Base-by-base conservation (phyloP, 2,329 filamentous ascomycete species). In the Aspergillus carbonarius region DNA sequence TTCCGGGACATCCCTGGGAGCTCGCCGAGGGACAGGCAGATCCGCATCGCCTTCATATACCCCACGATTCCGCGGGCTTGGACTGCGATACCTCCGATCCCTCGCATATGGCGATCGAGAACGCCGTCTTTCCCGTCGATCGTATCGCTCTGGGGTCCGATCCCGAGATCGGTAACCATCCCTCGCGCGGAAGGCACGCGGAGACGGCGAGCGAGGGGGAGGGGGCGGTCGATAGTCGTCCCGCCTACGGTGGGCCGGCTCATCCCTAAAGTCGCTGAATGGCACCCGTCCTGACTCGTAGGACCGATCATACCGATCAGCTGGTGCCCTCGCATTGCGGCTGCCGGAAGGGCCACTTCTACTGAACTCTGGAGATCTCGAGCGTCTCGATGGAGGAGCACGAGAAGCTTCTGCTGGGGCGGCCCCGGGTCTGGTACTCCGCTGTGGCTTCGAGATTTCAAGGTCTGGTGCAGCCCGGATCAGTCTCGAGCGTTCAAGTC, bases 361-460 rank as follows among this genome's bases (percentile, higher is more conserved):
- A 51, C 71, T 74, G 72, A 85, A 82, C 67, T 90, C 83, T 55
- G 91, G 82, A 47, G 89, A 88, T 64, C 85, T 80, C 30, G 85
- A 87, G 55, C 85, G 82, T 62, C 86, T 78, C 59, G 79, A 71
- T 15, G 69, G 68, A n/a, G 71, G 65, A 44, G 67, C 70, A 35
- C 74, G 72, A 53, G 70, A 61, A 48, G 77, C 68, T 51, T 78
- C 72, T 40, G 74, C 68, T 47, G 75, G 67, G 65, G 73, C 64
- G 73, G 69, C 74, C 62, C 63, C 82, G 64, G 79, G 80, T 51
- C 88, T 88, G 54, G 87, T 90, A 68, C 89, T 91, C 68, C 91
- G 92, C 72, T 96, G 92, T 3, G 89, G 86, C 60, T 93, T 93
- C 5, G 93, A 96, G 39, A 96, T 86, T 55, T 63, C 66, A 51